These are phyloP conservation scores for Solanum aculeatissimum DNA, from an alignment of 305 asterid species.

Conservation along the genomic window DNA sequence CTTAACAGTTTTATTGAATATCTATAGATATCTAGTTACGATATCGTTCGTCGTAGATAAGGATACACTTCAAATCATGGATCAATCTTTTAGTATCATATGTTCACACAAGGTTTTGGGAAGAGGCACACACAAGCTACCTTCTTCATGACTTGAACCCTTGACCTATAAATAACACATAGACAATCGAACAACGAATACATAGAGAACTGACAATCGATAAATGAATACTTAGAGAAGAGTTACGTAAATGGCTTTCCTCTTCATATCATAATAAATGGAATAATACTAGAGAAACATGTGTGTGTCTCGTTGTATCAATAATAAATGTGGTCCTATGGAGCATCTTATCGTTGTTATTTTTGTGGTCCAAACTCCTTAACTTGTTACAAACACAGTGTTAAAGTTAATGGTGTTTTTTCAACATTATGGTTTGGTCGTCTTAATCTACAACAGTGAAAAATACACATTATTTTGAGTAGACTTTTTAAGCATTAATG, in stretches of 20 bases:
- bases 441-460: constrained; percentile 1
- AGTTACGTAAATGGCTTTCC: not conserved
- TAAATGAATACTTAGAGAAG: not conserved
- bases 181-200: not conserved
- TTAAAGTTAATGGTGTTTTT: not conserved
- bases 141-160: no score
- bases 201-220: not conserved
- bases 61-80: not conserved
- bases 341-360: not conserved
- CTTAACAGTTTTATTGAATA: not conserved
- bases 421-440: not conserved
- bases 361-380: not conserved
- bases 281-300: not conserved
- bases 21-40: not conserved
- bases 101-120: no score
- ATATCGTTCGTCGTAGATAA: not conserved
- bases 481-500: not conserved
- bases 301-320: not conserved
- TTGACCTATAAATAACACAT: not conserved
- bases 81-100: not conserved
- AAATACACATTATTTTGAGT: not conserved
- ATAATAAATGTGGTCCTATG: constrained; percentile 1
- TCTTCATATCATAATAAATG: not conserved
- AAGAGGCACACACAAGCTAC: no score
- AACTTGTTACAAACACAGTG: not conserved